Evolutionary conservation across 129 eudicot species (phyloP).

Genomic region (Silybum marianum): DNA sequence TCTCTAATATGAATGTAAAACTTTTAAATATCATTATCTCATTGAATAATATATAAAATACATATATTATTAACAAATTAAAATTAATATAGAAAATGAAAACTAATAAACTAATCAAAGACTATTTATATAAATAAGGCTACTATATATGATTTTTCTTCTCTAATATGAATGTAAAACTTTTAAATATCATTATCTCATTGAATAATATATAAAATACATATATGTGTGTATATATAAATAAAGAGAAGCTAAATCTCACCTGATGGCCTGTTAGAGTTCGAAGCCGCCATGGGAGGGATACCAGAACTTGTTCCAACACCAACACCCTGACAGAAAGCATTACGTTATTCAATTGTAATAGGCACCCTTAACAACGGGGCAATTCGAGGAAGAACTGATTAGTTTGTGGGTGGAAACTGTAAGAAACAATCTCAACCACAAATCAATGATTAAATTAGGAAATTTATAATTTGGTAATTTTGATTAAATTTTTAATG

Average conservation of each 20-base stretch:
- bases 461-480: no score
- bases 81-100: no score
- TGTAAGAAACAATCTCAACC: no score
- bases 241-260: background rate
- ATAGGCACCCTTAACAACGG: background rate
- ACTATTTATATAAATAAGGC: background rate
- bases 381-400: no score
- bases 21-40: background rate
- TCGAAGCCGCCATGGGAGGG: conserved; percentile 59
- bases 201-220: background rate
- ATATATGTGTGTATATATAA: no score
- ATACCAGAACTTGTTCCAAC: conserved; percentile 93
- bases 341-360: conserved; percentile 15
- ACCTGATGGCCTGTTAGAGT: conserved; percentile 67
- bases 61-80: no score
- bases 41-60: background rate
- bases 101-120: background rate
- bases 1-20: background rate
- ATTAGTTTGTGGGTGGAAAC: no score
- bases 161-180: background rate
- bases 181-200: background rate
- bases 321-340: conserved; percentile 59
- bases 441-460: no score
- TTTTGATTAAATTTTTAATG: no score
- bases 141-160: background rate